Percentiles rank a stretch among this genome's conserved stretches.
phyloP scores from a whole-genome alignment of 1,139 yeast genomes.

The Hanseniaspora gamundiae region DNA sequence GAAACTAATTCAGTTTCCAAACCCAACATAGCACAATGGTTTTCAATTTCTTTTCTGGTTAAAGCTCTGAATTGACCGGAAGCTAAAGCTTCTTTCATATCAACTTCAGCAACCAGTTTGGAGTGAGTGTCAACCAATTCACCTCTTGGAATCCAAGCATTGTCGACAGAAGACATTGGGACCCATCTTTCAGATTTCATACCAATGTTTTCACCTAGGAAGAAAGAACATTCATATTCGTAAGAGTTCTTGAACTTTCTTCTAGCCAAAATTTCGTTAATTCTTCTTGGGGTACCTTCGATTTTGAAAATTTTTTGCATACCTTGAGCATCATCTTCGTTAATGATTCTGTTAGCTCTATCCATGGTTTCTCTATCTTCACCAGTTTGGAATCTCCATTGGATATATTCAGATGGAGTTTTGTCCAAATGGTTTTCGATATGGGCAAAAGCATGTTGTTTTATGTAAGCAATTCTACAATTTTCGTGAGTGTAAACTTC shows the following conservation, averaged over 20 bases:
- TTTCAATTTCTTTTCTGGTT: conserved; percentile 99
- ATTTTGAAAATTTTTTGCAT: conserved; percentile 99
- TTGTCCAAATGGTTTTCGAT: conserved; percentile 97
- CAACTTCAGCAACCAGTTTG: conserved; percentile 99
- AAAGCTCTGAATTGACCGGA: conserved; percentile 99
- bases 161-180: conserved; percentile 98
- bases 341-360: conserved; percentile 98
- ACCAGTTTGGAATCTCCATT: conserved; percentile 99
- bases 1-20: conserved; percentile 98
- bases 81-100: conserved; percentile 99
- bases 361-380: conserved; percentile 99
- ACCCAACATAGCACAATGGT: conserved; percentile 97
- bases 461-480: conserved; percentile 98
- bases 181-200: conserved; percentile 99
- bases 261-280: conserved; percentile 90
- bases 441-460: conserved; percentile 99
- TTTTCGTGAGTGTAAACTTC: conserved; percentile 99
- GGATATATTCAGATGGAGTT: conserved; percentile 99
- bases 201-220: conserved; percentile 95
- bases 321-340: conserved; percentile 92
- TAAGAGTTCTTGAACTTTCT: conserved; percentile 99
- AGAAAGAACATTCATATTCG: conserved; percentile 97
- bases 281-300: conserved; percentile 97
- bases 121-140: conserved; percentile 97
- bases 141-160: conserved; percentile 99